Evolutionary conservation across 805 yeast genomes (phyloP).

Genomic region (Saturnispora ahearnii): DNA sequence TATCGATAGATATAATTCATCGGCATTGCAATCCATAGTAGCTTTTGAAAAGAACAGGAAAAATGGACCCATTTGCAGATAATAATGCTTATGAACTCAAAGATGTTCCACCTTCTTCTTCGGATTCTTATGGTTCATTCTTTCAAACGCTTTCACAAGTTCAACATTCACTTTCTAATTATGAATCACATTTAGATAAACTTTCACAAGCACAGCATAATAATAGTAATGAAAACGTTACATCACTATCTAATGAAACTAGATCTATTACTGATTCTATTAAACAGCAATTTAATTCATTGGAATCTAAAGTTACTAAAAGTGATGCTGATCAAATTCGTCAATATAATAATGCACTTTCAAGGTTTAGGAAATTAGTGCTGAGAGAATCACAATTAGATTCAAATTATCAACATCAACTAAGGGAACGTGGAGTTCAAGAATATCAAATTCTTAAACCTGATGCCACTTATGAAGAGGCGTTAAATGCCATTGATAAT

Average conservation of each 20-base stretch:
- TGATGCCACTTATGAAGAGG: slow-evolving; percentile 70
- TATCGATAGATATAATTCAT: no score
- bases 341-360: slow-evolving; percentile 71
- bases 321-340: slow-evolving; percentile 67
- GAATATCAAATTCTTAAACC: slow-evolving; percentile 80
- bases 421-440: slow-evolving; percentile 49
- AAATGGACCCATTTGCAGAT: slow-evolving; percentile 8
- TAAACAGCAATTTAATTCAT: slow-evolving; percentile 60
- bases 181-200: slow-evolving; percentile 5
- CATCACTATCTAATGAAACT: slow-evolving; percentile 2
- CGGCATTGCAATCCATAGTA: background rate
- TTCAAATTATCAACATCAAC: slow-evolving; percentile 67
- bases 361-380: slow-evolving; percentile 68
- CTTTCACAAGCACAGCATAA: slow-evolving; percentile 6
- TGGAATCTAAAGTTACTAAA: slow-evolving; percentile 51
- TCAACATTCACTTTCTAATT: slow-evolving; percentile 2
- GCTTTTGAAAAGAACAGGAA: background rate
- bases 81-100: slow-evolving; percentile 3
- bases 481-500: slow-evolving; percentile 72
- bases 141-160: slow-evolving; percentile 2
- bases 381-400: slow-evolving; percentile 75
- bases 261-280: slow-evolving; percentile 25
- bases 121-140: background rate
- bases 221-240: background rate
- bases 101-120: background rate